Evolutionary conservation across 2,329 filamentous ascomycete species (phyloP).

Genomic region (Neofusicoccum sp.): DNA sequence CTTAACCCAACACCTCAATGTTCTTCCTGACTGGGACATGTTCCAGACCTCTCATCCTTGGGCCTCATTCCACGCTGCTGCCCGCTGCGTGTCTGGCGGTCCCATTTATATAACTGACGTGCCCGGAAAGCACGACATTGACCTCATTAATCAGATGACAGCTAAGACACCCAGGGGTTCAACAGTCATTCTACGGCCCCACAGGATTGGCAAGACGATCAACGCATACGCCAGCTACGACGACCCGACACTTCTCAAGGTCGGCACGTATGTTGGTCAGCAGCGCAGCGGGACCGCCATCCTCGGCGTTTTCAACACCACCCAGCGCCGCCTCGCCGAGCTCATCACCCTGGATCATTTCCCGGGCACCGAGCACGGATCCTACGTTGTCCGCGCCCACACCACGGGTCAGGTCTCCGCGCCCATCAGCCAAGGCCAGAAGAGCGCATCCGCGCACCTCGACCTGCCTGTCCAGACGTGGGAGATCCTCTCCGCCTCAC

Average conservation of each 20-base stretch:
- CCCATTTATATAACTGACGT: slow-evolving; percentile 94
- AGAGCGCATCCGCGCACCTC: slow-evolving; percentile 59
- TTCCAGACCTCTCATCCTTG: slow-evolving; percentile 71
- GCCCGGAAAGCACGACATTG: slow-evolving; percentile 77
- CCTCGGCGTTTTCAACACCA: slow-evolving; percentile 83
- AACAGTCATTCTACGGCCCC: slow-evolving; percentile 81
- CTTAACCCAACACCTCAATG: slow-evolving; percentile 80
- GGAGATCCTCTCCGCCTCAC: slow-evolving; percentile 79
- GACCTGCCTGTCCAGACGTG: slow-evolving; percentile 68
- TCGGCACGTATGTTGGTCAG: slow-evolving; percentile 75
- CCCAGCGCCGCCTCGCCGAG: slow-evolving; percentile 63
- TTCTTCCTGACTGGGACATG: slow-evolving; percentile 83
- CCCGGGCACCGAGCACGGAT: slow-evolving; percentile 64
- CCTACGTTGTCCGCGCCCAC: slow-evolving; percentile 76
- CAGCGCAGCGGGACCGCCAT: slow-evolving; percentile 72
- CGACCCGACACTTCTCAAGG: slow-evolving; percentile 71
- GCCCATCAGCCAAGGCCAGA: slow-evolving; percentile 50
- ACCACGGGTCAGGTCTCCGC: slow-evolving; percentile 63
- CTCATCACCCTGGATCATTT: slow-evolving; percentile 73
- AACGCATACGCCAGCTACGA: slow-evolving; percentile 76
- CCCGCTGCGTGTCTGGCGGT: slow-evolving; percentile 84
- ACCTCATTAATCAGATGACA: slow-evolving; percentile 79
- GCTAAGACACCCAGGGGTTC: slow-evolving; percentile 67
- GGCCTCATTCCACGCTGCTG: slow-evolving; percentile 84
- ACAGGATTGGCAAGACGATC: slow-evolving; percentile 70